Base-by-base conservation (phyloP, 2,329 filamentous ascomycete genomes). In the Beauveria scarabaeidicola region DNA sequence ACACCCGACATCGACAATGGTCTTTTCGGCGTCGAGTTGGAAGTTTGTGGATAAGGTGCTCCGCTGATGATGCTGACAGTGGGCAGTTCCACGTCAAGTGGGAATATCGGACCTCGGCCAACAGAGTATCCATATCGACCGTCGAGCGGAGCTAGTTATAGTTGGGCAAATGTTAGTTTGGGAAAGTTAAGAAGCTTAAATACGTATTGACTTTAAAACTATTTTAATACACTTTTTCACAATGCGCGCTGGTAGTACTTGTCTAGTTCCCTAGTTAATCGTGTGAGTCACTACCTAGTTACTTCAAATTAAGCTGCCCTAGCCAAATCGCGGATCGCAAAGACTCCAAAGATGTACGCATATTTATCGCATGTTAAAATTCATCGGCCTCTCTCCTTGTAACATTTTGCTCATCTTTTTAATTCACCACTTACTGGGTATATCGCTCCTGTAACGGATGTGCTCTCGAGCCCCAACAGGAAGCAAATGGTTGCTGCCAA, bases 351-450 rank as follows among this genome's bases (percentile, higher is more conserved):
- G 3, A 36, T 13, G 6, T 21, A 36, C 27, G 5, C 15, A 32
- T 15, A 19, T 17, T n/a, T 25, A 23, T n/a, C 15, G 13, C 15
- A n/a, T 29, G 25, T 5, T 50, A 38, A 10, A 25, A 21, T 11
- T 23, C 23, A n/a, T 29, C 46, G 5, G 15, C 3, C 10, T 15
- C 23, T 5, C 3, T 23, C 10, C 4, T 19, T 19, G 19, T 27
- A 38, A 29, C 15, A n/a, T n/a, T 32, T 43, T 64, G 52, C 11
- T 25, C 13, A 17, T n/a, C 0, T 48, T 27, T 5, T 0, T 72
- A 74, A 76, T 36, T 71, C 77, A 44, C 77, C 77, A 56, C 80
- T 78, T 7, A 79, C 75, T 25, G 71, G 70, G 60, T 80, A 80
- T 43, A 73, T 66, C 38, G 69, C 70, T 36, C 72, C 72, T n/a